A percentile compares a stretch with the other conserved stretches of the same genome.
Evolutionary conservation across 331 rosid species (phyloP).

Genomic region (Malus hybrid): DNA sequence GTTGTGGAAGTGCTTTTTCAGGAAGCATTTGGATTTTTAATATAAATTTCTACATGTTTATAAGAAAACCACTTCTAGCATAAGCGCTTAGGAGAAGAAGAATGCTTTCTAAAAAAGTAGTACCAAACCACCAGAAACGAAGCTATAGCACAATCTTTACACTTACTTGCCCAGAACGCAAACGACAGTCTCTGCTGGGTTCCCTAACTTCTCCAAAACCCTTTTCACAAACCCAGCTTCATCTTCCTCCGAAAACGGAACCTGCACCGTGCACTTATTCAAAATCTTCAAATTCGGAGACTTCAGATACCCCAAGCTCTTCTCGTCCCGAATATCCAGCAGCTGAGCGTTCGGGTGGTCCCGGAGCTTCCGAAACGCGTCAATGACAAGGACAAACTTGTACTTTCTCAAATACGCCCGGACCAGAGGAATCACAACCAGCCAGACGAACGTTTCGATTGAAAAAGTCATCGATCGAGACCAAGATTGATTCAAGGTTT

Average conservation of each 20-base stretch:
- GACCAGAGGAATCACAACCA: constrained; percentile 60
- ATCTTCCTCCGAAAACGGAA: constrained; percentile 50
- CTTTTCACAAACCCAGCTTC: constrained; percentile 65
- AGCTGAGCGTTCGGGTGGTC: constrained; percentile 57
- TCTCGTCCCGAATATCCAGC: constrained; percentile 67
- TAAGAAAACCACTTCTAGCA: no score
- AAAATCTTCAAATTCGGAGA: constrained; percentile 69
- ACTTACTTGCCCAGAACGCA: constrained; percentile 71
- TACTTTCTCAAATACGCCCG: constrained; percentile 52
- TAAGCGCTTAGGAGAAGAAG: no score
- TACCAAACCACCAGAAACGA: no score
- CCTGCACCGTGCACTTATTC: constrained; percentile 54
- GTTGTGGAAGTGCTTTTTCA: no score
- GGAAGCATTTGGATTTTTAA: no score
- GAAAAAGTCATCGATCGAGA: constrained; percentile 60
- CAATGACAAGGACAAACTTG: constrained; percentile 65
- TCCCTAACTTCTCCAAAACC: constrained; percentile 42
- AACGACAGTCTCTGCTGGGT: constrained; percentile 44
- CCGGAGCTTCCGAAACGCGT: constrained; percentile 61
- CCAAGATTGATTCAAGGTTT: constrained; percentile 49
- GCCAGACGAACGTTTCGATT: constrained; percentile 66
- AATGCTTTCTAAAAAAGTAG: no score
- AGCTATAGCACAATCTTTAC: neutral
- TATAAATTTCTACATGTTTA: no score
- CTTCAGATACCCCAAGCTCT: constrained; percentile 41